Percentiles rank a stretch among this genome's conserved stretches.
These are phyloP conservation scores for Lyophyllum decastes DNA, from an alignment of 768 basidiomycete species.

Conservation along the genomic window DNA sequence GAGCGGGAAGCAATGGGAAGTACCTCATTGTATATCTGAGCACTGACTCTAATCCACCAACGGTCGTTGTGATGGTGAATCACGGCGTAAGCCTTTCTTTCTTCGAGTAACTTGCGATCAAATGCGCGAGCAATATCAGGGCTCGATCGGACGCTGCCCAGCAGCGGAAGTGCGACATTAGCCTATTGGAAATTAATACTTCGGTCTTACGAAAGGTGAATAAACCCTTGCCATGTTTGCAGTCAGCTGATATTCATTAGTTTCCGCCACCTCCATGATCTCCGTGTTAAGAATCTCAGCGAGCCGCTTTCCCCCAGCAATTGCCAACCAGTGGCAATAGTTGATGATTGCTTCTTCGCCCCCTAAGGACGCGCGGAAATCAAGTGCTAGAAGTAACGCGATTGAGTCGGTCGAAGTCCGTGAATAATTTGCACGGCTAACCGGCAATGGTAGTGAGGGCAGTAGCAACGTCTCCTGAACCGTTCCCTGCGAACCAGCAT, in stretches of 20 bases:
- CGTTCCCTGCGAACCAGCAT: too few relatives aligned
- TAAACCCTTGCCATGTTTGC: too few relatives aligned
- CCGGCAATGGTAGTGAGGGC: too few relatives aligned
- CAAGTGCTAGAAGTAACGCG: slow-evolving; percentile 46
- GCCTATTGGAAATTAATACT: too few relatives aligned
- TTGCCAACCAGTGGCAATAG: slow-evolving; percentile 67
- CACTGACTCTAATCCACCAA: slow-evolving; percentile 43
- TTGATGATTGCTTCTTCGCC: slow-evolving; percentile 72
- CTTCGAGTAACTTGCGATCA: slow-evolving; percentile 26
- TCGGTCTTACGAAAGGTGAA: too few relatives aligned
- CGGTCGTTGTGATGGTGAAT: slow-evolving; percentile 35
- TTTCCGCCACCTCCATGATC: too few relatives aligned
- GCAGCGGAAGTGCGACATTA: slow-evolving; percentile 27
- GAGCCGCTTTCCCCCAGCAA: too few relatives aligned
- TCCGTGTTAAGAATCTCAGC: too few relatives aligned
- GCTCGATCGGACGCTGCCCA: slow-evolving; percentile 18
- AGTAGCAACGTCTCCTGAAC: too few relatives aligned
- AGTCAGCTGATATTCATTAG: too few relatives aligned
- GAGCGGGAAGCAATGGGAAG: too few relatives aligned
- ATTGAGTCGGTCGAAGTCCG: not conserved
- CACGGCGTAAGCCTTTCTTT: slow-evolving; percentile 31
- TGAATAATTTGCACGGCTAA: too few relatives aligned
- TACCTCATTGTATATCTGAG: slow-evolving; percentile 43
- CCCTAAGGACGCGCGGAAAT: slow-evolving; percentile 73
- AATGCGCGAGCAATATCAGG: slow-evolving; percentile 24